Conservation (phyloP, 441 rosid genomes). For the Aquilaria agallochum region DNA sequence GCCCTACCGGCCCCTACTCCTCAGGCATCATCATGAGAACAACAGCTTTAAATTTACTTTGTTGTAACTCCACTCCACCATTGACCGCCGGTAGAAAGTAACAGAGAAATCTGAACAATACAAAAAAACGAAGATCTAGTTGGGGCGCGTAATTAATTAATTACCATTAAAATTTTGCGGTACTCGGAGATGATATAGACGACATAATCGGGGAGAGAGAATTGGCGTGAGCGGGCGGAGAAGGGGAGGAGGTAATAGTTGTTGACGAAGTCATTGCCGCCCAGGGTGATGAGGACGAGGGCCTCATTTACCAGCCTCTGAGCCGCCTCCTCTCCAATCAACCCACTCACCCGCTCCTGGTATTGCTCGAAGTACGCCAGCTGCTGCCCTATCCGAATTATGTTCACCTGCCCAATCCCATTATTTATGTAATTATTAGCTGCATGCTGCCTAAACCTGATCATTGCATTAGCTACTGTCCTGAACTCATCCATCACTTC, state of each 20-base stretch:
- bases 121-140: not conserved
- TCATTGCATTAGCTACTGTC: too few relatives aligned
- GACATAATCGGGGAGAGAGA: constrained; percentile 67
- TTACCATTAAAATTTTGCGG: constrained; percentile 59
- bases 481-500: too few relatives aligned
- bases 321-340: constrained; percentile 56
- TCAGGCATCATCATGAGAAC: too few relatives aligned
- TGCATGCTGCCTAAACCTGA: too few relatives aligned
- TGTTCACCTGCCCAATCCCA: constrained; percentile 49
- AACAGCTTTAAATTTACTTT: too few relatives aligned
- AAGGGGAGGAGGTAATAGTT: constrained; percentile 81
- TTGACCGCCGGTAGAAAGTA: not conserved
- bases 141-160: not conserved
- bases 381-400: constrained; percentile 60
- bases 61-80: too few relatives aligned
- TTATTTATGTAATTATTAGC: not conserved
- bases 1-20: too few relatives aligned
- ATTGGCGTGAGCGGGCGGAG: constrained; percentile 89
- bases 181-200: constrained; percentile 78
- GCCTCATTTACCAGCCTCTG: constrained; percentile 55
- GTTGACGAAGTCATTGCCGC: constrained; percentile 95
- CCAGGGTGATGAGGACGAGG: constrained; percentile 73
- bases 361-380: constrained; percentile 70
- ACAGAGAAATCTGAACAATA: not conserved
- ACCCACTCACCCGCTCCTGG: constrained; percentile 52